Evolutionary conservation across 169 alveolate genomes (phyloP).

Genomic region (Theileria equi): DNA sequence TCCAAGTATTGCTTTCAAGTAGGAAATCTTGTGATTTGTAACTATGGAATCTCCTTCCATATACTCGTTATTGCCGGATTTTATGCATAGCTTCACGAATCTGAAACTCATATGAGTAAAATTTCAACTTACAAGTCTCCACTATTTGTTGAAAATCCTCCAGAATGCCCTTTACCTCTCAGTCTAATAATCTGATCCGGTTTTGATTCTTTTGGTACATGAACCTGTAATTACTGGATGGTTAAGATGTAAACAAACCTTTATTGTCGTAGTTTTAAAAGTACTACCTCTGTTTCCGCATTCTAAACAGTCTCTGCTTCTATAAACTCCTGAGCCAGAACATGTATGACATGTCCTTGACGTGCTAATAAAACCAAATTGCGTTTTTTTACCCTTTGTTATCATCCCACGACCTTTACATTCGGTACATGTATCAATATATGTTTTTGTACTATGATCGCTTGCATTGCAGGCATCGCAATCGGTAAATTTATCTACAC

Average conservation of each 20-base stretch:
- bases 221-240: neutral
- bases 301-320: constrained; percentile 26
- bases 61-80: constrained; percentile 18
- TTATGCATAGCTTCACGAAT: constrained; percentile 20
- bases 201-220: constrained; percentile 40
- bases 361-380: constrained; percentile 43
- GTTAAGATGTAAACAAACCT: neutral
- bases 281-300: constrained; percentile 55
- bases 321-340: constrained; percentile 33
- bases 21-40: constrained; percentile 15
- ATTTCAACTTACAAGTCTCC: constrained; percentile 54
- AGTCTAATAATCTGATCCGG: constrained; percentile 27
- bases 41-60: constrained; percentile 20
- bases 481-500: constrained; percentile 18
- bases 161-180: constrained; percentile 41
- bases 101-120: neutral
- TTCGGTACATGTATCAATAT: constrained; percentile 19
- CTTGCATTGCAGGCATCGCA: constrained; percentile 34
- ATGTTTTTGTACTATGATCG: neutral
- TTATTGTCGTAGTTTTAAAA: neutral
- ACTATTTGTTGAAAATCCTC: constrained; percentile 20
- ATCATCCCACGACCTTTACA: constrained; percentile 51
- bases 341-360: constrained; percentile 43
- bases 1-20: constrained; percentile 46
- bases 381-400: constrained; percentile 51